A percentile compares a stretch with the other conserved stretches of the same genome.
phyloP scores from a whole-genome alignment of 2,329 filamentous ascomycete genomes.

The Exutisphaerella laricina region DNA sequence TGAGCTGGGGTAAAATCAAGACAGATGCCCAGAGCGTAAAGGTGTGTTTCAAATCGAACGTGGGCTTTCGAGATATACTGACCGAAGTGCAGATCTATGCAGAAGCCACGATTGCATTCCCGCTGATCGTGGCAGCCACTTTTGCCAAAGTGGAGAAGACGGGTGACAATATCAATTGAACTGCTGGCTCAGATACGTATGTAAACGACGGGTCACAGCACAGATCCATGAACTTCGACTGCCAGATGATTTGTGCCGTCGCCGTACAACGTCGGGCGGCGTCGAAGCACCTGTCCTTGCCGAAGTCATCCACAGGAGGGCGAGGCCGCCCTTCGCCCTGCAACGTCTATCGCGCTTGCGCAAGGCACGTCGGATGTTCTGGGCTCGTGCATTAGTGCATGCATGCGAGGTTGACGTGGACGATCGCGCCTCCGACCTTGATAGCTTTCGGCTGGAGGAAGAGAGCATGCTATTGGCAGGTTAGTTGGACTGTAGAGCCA shows the following conservation, averaged over 20 bases:
- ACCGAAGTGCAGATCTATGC: conserved; percentile 49
- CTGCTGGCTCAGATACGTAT: not conserved
- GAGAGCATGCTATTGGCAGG: too few species aligned
- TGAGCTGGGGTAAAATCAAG: conserved; percentile 99
- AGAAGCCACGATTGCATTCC: conserved; percentile 63
- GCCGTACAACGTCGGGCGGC: too few species aligned
- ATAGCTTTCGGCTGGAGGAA: too few species aligned
- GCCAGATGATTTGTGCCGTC: too few species aligned
- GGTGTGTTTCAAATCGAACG: conserved; percentile 46
- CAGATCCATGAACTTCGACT: not conserved
- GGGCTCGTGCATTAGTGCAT: conserved; percentile 5
- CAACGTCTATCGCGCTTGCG: conserved; percentile 14
- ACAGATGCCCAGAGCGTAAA: conserved; percentile 82
- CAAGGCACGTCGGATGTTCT: conserved; percentile 12
- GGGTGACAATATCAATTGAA: conserved; percentile 5
- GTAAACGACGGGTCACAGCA: not conserved
- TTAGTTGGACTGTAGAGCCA: too few species aligned
- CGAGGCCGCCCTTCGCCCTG: conserved; percentile 3
- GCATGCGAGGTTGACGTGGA: conserved; percentile 11
- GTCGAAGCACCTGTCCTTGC: too few species aligned
- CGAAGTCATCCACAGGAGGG: not conserved
- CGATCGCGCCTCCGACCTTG: not conserved
- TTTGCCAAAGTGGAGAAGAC: conserved; percentile 47
- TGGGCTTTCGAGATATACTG: not conserved
- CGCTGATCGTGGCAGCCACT: conserved; percentile 61